Evolutionary conservation across 257 asterid genomes (phyloP).

Genomic region (Solanum chilense): DNA sequence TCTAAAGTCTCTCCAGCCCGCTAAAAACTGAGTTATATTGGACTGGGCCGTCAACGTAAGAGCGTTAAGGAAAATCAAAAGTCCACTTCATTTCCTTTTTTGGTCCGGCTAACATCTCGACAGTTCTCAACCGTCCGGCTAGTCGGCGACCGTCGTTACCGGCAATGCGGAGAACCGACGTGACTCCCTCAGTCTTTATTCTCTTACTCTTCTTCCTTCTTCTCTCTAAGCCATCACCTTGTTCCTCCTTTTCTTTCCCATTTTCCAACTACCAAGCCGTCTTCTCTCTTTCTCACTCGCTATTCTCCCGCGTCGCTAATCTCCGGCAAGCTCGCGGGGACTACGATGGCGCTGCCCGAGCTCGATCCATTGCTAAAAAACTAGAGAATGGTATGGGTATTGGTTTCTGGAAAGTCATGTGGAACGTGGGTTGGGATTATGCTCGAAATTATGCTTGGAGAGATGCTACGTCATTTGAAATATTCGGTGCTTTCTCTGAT

Average conservation of each 20-base stretch:
- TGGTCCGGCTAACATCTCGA: neutral
- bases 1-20: neutral
- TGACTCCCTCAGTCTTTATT: conserved; percentile 16
- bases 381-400: conserved; percentile 42
- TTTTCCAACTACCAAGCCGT: conserved; percentile 39
- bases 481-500: conserved; percentile 38
- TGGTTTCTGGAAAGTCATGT: conserved; percentile 46
- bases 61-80: neutral
- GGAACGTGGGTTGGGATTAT: conserved; percentile 57
- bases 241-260: conserved; percentile 18
- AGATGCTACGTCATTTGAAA: conserved; percentile 24
- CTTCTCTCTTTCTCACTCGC: conserved; percentile 68
- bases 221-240: conserved; percentile 1
- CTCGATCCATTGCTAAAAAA: conserved; percentile 27
- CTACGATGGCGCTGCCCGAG: conserved; percentile 46
- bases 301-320: conserved; percentile 56
- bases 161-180: neutral
- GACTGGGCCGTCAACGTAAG: neutral
- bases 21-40: neutral
- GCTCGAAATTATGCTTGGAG: conserved; percentile 52
- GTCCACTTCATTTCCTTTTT: neutral
- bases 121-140: neutral
- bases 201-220: conserved; percentile 23
- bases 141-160: neutral
- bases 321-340: conserved; percentile 77